A percentile compares a stretch with the other conserved stretches of the same genome.
Evolutionary conservation across 805 yeast genomes (phyloP).

Genomic region (Brettanomyces sp.): DNA sequence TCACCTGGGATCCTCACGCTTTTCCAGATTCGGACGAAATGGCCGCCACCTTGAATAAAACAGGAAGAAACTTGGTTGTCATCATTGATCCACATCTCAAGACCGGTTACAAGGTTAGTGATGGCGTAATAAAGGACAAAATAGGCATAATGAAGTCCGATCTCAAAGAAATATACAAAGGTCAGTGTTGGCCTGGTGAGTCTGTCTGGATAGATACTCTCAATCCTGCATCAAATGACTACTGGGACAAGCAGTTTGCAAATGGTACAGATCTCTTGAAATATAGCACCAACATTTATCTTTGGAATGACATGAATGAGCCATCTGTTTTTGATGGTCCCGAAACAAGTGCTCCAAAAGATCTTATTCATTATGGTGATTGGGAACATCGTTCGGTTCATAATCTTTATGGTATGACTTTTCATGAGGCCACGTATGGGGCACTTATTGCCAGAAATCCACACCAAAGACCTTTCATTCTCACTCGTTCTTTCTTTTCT

Average conservation of each 20-base stretch:
- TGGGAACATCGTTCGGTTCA: constrained; percentile 92
- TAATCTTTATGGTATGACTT: constrained; percentile 72
- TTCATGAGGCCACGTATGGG: constrained; percentile 70
- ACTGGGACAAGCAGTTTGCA: constrained; percentile 49
- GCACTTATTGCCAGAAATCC: constrained; percentile 47
- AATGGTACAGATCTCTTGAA: constrained; percentile 38
- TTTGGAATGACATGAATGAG: constrained; percentile 99
- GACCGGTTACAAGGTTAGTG: constrained; percentile 56
- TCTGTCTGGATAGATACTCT: constrained; percentile 89
- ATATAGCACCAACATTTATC: constrained; percentile 53
- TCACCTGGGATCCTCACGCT: constrained; percentile 73
- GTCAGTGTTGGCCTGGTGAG: constrained; percentile 98
- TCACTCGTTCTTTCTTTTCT: constrained; percentile 79
- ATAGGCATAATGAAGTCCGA: constrained; percentile 31
- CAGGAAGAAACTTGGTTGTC: constrained; percentile 75
- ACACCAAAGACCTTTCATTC: constrained; percentile 68
- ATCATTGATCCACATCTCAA: constrained; percentile 92
- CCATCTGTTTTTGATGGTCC: constrained; percentile 95
- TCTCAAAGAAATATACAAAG: constrained; percentile 46
- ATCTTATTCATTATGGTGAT: constrained; percentile 64
- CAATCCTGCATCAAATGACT: constrained; percentile 46
- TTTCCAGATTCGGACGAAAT: constrained; percentile 71
- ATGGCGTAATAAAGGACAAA: constrained; percentile 36
- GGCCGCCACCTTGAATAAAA: constrained; percentile 52
- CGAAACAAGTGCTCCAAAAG: constrained; percentile 84